Base-by-base conservation (phyloP, 2,329 filamentous ascomycete species). In the Lachnellula hyalina region DNA sequence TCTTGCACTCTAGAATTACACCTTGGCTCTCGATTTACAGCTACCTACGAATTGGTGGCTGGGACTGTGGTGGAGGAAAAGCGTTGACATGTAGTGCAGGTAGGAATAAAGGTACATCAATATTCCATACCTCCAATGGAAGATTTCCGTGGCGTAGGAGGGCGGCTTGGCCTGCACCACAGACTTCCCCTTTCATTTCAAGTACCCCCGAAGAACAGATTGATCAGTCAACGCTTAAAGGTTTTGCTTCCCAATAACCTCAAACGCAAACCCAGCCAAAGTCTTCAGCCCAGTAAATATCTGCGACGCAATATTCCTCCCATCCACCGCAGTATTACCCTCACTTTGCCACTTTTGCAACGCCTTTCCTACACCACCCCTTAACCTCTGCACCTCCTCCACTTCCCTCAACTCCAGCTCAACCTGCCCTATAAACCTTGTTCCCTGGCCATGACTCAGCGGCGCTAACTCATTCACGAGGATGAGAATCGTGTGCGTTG, bases 401-500 rank as follows among this genome's bases (percentile, higher is more conserved):
- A 84, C 73, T 17, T 82, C 79, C 2, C 66, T 64, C 42, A 84
- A 65, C 70, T 82, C 74, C 19, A 72, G 71, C 47, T 65, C 71
- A 2, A 79, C 79, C 49, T 74, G 67, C 2, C 62, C 63, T 35
- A 74, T 63, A 2, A 81, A 68, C 25, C 72, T 72, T 75, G 78
- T 82, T 6, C 75, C 73, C 6, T 72, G 67, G 5, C 72, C 72
- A 57, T 77, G 74, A 4, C 71, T 75, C 28, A 67, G 60, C 0
- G 73, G 73, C 1, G 70, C 73, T 46, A 75, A 72, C 32, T 72
- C 67, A 19, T 76, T 59, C 12, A 78, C 71, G 61, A 84, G 72
- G 38, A 75, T 69, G 52, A 83, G 69, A 14, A 84, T 64, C 52
- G 76, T 76, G 61, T 84, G 79, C 57, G 77, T 78, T 49, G 82